These are phyloP conservation scores for Cornus florida DNA, from an alignment of 148 eudicot genomes.

Conservation along the genomic window DNA sequence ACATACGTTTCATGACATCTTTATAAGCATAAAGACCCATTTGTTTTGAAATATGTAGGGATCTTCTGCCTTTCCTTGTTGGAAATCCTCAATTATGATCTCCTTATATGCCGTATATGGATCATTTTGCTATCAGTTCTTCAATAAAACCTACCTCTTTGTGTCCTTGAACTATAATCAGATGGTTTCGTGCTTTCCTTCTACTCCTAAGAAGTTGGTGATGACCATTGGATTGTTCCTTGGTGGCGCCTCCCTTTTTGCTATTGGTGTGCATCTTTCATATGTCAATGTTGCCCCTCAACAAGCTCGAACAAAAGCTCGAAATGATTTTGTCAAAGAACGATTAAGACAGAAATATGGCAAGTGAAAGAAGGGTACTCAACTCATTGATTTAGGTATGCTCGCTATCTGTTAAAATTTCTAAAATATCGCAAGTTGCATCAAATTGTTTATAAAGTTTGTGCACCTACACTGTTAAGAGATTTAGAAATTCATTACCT, in stretches of 20 bases:
- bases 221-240: slow-evolving; percentile 54
- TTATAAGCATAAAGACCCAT: too few relatives aligned
- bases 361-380: slow-evolving; percentile 5
- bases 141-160: background rate
- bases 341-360: slow-evolving; percentile 64
- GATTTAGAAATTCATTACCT: too few relatives aligned
- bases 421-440: background rate
- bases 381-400: slow-evolving; percentile 8
- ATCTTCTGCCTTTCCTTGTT: too few relatives aligned
- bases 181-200: slow-evolving; percentile 75
- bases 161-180: slow-evolving; percentile 21
- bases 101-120: background rate
- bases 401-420: background rate
- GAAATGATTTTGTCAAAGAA: slow-evolving; percentile 67
- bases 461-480: background rate
- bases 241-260: slow-evolving; percentile 61
- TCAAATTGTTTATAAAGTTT: background rate
- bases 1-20: too few relatives aligned
- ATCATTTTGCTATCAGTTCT: background rate
- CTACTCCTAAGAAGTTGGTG: slow-evolving; percentile 67
- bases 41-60: too few relatives aligned
- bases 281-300: slow-evolving; percentile 82
- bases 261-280: slow-evolving; percentile 59
- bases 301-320: slow-evolving; percentile 84
- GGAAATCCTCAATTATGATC: background rate